phyloP scores from a whole-genome alignment of 441 rosid genomes.

The Pelargonium cotyledonis region DNA sequence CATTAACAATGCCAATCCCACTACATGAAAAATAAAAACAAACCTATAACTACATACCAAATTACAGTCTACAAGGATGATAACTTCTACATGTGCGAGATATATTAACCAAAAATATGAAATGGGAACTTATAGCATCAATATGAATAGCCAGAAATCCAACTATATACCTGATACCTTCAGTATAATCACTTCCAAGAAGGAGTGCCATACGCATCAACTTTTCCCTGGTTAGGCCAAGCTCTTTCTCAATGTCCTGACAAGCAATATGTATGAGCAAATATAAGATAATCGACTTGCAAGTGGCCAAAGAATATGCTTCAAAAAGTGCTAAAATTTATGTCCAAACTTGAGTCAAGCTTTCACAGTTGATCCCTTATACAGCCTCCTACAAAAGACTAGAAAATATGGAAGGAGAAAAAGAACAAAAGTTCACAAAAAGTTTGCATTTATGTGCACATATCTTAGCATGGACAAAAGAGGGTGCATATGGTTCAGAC shows the following conservation, averaged over 20 bases:
- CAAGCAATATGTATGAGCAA: slow-evolving; percentile 12
- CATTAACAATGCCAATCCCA: slow-evolving; percentile 98
- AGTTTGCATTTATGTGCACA: neutral
- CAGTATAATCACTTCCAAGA: slow-evolving; percentile 98
- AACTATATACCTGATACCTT: slow-evolving; percentile 74
- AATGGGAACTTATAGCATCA: neutral
- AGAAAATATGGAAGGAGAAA: neutral
- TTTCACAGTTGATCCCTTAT: neutral
- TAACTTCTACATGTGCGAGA: slow-evolving; percentile 1
- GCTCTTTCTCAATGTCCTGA: slow-evolving; percentile 89
- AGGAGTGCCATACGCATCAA: slow-evolving; percentile 87
- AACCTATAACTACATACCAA: slow-evolving; percentile 12
- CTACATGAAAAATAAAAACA: slow-evolving; percentile 35
- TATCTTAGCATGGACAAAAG: slow-evolving; percentile 2
- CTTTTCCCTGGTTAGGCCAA: slow-evolving; percentile 79
- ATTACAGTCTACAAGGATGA: slow-evolving; percentile 5
- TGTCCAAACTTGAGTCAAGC: neutral
- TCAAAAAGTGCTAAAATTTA: neutral
- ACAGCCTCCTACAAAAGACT: slow-evolving; percentile 2
- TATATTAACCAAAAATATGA: neutral
- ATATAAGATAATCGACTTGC: slow-evolving; percentile 11
- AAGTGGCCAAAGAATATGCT: neutral
- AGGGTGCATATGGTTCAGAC: neutral
- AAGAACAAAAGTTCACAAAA: neutral
- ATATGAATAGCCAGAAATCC: neutral